Evolutionary conservation across 2,329 filamentous ascomycete genomes (phyloP).

Genomic region (Cyanodermella asteris): DNA sequence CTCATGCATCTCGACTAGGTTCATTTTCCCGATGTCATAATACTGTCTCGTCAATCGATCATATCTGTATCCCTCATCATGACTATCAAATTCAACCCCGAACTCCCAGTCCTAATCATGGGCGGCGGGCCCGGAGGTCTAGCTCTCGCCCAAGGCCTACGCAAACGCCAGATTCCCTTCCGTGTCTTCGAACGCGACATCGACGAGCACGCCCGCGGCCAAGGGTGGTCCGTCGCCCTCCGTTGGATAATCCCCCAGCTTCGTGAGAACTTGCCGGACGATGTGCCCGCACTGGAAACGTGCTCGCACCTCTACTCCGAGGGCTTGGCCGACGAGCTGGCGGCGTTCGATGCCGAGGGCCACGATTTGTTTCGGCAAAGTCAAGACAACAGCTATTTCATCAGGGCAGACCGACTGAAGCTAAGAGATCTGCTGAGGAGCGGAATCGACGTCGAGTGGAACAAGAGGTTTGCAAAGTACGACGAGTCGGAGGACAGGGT

Average conservation of each 20-base stretch:
- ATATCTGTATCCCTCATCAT: too few species aligned
- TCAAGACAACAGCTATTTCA: background rate
- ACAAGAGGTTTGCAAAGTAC: slow-evolving; percentile 1
- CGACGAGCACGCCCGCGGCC: slow-evolving; percentile 12
- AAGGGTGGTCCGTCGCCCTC: slow-evolving; percentile 19
- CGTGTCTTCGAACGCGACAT: slow-evolving; percentile 17
- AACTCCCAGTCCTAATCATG: slow-evolving; percentile 14
- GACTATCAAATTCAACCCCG: too few species aligned
- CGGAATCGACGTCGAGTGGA: slow-evolving; percentile 3
- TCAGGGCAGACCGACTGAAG: slow-evolving; percentile 1
- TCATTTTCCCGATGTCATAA: too few species aligned
- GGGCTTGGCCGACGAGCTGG: too few species aligned
- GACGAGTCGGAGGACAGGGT: slow-evolving; percentile 1
- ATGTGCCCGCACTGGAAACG: too few species aligned
- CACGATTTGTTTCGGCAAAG: too few species aligned
- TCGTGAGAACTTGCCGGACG: slow-evolving; percentile 1
- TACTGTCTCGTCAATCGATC: too few species aligned
- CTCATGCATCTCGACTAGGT: too few species aligned
- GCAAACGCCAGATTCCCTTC: slow-evolving; percentile 15
- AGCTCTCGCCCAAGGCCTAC: slow-evolving; percentile 16
- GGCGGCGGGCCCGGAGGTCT: slow-evolving; percentile 17
- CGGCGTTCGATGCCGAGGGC: too few species aligned
- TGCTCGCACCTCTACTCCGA: too few species aligned
- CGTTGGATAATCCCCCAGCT: slow-evolving; percentile 1
- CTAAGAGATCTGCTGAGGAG: slow-evolving; percentile 1